These are phyloP conservation scores for Xanthoparmelia taractica DNA, from an alignment of 495 filamentous ascomycete genomes.

Conservation along the genomic window DNA sequence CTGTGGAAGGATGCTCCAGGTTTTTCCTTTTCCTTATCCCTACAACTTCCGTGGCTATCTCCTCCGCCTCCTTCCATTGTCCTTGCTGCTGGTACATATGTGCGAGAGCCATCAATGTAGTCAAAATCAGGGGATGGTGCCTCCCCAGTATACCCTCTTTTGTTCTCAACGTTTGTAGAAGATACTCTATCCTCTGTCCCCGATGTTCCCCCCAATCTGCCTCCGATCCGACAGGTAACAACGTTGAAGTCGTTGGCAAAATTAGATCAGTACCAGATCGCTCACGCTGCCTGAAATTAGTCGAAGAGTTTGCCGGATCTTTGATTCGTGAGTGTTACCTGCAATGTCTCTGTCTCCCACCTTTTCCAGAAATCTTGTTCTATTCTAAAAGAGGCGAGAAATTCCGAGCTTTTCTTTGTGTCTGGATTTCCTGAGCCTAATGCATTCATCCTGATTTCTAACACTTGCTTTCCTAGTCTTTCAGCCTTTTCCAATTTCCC, in stretches of 20 bases:
- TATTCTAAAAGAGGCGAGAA: not conserved
- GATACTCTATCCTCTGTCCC: not conserved
- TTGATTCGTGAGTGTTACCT: not conserved
- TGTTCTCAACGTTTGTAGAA: not conserved
- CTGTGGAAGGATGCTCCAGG: not conserved
- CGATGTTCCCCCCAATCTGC: not conserved
- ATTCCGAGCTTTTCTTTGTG: not conserved
- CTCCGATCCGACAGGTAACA: not conserved
- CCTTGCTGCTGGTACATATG: not conserved
- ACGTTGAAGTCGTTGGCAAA: not conserved
- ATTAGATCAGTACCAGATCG: not conserved
- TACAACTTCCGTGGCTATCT: not conserved
- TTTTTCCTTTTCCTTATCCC: not conserved
- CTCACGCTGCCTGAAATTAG: not conserved
- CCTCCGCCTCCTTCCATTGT: not conserved
- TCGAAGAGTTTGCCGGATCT: not conserved
- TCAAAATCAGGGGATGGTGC: not conserved
- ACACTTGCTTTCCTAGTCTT: not conserved
- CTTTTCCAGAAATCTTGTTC: constrained; percentile 1
- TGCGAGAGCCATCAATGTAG: not conserved
- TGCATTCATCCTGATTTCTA: not conserved
- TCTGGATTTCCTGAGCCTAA: not conserved
- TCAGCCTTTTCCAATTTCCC: not conserved
- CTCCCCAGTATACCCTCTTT: not conserved
- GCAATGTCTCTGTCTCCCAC: not conserved